phyloP scores from a whole-genome alignment of 768 basidiomycete genomes.

The Favolaschia claudopus region DNA sequence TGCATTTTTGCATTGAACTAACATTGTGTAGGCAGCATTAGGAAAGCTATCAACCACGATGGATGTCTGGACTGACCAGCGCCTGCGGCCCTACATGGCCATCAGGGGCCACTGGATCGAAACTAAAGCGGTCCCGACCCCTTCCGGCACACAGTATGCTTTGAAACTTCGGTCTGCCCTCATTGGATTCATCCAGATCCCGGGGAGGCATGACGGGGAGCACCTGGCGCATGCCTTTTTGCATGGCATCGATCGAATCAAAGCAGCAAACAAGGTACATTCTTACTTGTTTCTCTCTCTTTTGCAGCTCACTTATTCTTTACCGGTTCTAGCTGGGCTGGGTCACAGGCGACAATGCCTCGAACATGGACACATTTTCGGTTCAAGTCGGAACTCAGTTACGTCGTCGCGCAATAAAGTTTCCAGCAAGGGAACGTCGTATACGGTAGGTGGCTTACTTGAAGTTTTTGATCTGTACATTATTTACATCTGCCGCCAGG shows the following conservation, averaged over 20 bases:
- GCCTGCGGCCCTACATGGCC: slow-evolving; percentile 48
- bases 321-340: slow-evolving; percentile 44
- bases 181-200: slow-evolving; percentile 43
- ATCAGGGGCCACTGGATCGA: slow-evolving; percentile 52
- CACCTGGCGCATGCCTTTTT: slow-evolving; percentile 44
- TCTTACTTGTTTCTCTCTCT: too few species aligned
- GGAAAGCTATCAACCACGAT: slow-evolving; percentile 45
- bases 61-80: slow-evolving; percentile 46
- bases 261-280: slow-evolving; percentile 36
- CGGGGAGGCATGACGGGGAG: slow-evolving; percentile 44
- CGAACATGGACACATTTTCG: slow-evolving; percentile 44
- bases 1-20: background rate
- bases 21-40: slow-evolving; percentile 31
- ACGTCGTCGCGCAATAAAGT: slow-evolving; percentile 26
- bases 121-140: slow-evolving; percentile 19
- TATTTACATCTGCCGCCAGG: slow-evolving; percentile 21
- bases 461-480: background rate
- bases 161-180: slow-evolving; percentile 38
- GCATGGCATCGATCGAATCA: slow-evolving; percentile 34
- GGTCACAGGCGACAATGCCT: slow-evolving; percentile 43
- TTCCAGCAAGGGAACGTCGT: slow-evolving; percentile 27
- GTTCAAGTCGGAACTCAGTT: slow-evolving; percentile 30
- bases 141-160: slow-evolving; percentile 29
- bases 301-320: too few species aligned
- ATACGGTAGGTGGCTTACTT: slow-evolving; percentile 34